Conservation (phyloP, 768 basidiomycete genomes). For the Russula sp. region DNA sequence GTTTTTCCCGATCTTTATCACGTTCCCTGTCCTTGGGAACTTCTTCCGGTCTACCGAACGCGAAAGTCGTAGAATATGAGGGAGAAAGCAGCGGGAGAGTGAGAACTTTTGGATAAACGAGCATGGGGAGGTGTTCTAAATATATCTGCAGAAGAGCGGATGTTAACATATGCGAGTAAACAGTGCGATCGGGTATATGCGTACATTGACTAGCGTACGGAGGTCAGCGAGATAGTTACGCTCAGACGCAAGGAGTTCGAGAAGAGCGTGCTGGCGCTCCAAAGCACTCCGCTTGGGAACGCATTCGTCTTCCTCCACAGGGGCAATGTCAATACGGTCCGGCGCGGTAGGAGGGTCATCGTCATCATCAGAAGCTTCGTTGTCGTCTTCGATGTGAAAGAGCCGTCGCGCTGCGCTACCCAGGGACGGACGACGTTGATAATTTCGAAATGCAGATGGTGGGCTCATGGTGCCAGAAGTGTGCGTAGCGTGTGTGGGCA, state of each 20-base stretch:
- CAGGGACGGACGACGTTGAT: constrained; percentile 11
- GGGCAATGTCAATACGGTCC: neutral
- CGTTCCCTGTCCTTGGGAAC: constrained; percentile 4
- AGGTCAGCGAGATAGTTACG: constrained; percentile 74
- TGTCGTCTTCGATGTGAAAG: constrained; percentile 31
- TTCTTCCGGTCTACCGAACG: constrained; percentile 9
- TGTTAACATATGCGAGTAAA: neutral
- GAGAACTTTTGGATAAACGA: constrained; percentile 25
- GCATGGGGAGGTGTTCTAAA: constrained; percentile 28
- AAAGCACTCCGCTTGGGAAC: constrained; percentile 10
- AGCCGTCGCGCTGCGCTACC: constrained; percentile 17
- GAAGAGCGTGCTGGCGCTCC: constrained; percentile 59
- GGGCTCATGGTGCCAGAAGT: neutral
- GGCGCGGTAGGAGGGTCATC: constrained; percentile 21
- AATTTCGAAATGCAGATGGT: constrained; percentile 6
- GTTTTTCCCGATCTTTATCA: constrained; percentile 30
- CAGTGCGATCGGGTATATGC: constrained; percentile 18
- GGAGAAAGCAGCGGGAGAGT: constrained; percentile 27
- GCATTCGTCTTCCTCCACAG: neutral
- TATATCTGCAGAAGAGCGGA: constrained; percentile 38
- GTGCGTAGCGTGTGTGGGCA: constrained; percentile 9
- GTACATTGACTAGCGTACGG: constrained; percentile 65
- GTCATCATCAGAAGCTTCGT: constrained; percentile 28
- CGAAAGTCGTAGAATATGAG: constrained; percentile 24
- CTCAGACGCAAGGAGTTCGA: constrained; percentile 83